Base-by-base conservation (phyloP, 306 rosid species). In the Vigna mungo region DNA sequence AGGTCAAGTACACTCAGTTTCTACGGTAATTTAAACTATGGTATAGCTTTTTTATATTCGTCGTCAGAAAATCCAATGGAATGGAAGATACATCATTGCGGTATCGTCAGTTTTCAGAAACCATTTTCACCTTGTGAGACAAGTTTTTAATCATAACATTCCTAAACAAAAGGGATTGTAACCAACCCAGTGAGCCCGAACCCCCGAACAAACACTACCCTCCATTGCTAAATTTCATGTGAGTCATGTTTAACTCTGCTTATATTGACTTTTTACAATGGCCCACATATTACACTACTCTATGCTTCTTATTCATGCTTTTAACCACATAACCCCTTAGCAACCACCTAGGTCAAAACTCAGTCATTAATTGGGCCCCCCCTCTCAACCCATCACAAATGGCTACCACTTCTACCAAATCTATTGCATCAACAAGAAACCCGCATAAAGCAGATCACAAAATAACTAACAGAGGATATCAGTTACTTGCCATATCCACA, bases 61-160 rank as follows among this genome's bases (percentile, higher is more conserved):
- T n/a, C 25, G 68, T 36, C 68, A 62, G 47, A 62, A 62, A 62
- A 62, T 62, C 68, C 68, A 62, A 34, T 8, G 47, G 68, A 62
- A 62, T 8, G 25, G 68, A 62, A 62, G 46, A 62, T 16, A 16
- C 47, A 62, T 62, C 68, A 34, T 36, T 36, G 4, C 27, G 14
- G 68, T 8, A 62, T 34, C 47, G 47, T n/a, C 47, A 36, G 23
- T 62, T 61, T 61, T 61, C 44, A 32, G 67, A 47, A 62, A 25
- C 65, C 65, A 59, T 27, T 61, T 25, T 32, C 44, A 30, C 18
- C 16, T 63, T 37, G 48, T 4, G 27, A 63, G 69, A 36, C 69
- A 63, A 63, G 17, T 16, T 37, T 36, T 17, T 63, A 63, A 62
- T 62, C 15, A 61, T 61, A 61, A 32, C 21, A 62, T n/a, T 36